phyloP scores from a whole-genome alignment of 768 basidiomycete genomes.

The Leccinum aurantiacum region DNA sequence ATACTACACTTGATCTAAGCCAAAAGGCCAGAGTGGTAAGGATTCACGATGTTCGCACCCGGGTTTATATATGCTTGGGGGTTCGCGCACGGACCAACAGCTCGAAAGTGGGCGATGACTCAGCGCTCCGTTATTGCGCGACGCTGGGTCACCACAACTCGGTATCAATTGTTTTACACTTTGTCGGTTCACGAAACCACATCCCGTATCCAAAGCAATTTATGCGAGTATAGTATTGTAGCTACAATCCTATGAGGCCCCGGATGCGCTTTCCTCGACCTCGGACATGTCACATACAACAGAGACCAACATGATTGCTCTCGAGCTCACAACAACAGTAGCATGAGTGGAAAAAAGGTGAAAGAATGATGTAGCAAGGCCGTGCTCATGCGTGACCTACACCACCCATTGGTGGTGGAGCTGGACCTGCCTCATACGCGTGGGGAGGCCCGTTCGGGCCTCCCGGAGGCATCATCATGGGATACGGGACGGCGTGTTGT shows the following conservation, averaged over 20 bases:
- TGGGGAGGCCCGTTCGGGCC: slow-evolving; percentile 64
- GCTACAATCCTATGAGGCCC: slow-evolving; percentile 25
- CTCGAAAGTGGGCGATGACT: not conserved
- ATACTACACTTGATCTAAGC: slow-evolving; percentile 81
- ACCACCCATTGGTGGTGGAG: slow-evolving; percentile 77
- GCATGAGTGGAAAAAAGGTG: slow-evolving; percentile 7
- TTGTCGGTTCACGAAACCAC: not conserved
- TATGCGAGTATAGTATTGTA: slow-evolving; percentile 30
- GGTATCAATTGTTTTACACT: not conserved
- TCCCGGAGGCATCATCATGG: slow-evolving; percentile 86
- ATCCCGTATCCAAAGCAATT: slow-evolving; percentile 27
- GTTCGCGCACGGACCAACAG: slow-evolving; percentile 21
- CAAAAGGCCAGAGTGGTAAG: slow-evolving; percentile 50
- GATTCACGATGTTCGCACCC: slow-evolving; percentile 4
- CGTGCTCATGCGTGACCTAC: slow-evolving; percentile 54
- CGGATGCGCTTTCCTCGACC: slow-evolving; percentile 9
- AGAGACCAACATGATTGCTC: slow-evolving; percentile 24
- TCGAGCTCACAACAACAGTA: slow-evolving; percentile 31
- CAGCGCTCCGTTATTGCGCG: not conserved
- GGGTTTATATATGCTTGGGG: slow-evolving; percentile 4
- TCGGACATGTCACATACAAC: slow-evolving; percentile 30
- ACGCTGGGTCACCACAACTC: too few species aligned
- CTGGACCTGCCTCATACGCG: slow-evolving; percentile 69
- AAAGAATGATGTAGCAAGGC: slow-evolving; percentile 11
- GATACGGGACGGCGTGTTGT: slow-evolving; percentile 82